Evolutionary conservation across 768 basidiomycete species (phyloP).

Genomic region (Hygrocybe punicea): DNA sequence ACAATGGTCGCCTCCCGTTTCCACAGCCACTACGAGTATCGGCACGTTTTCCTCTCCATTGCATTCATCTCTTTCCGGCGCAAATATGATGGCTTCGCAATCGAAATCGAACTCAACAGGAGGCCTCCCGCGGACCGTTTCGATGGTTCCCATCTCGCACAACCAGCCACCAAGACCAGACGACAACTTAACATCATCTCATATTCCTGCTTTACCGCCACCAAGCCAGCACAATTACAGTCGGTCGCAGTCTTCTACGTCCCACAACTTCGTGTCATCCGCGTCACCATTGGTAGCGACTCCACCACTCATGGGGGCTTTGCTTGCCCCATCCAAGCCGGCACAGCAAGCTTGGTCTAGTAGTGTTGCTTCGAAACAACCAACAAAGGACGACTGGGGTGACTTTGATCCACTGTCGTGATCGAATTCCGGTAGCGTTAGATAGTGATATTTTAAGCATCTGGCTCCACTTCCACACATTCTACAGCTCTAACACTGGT

Average conservation of each 20-base stretch:
- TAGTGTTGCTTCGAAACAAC: conserved; percentile 37
- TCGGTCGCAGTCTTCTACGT: conserved; percentile 14
- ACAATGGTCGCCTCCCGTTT: conserved; percentile 37
- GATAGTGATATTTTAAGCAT: conserved; percentile 11
- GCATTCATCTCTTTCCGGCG: background rate
- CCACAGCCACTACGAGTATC: conserved; percentile 17
- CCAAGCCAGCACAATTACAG: conserved; percentile 12
- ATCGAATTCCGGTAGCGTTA: background rate
- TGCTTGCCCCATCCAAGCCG: conserved; percentile 65
- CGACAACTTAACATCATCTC: conserved; percentile 25
- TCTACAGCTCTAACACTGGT: conserved; percentile 42
- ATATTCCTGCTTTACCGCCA: conserved; percentile 11
- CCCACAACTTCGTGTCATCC: conserved; percentile 7
- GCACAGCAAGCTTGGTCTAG: conserved; percentile 47
- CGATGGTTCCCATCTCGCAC: conserved; percentile 7
- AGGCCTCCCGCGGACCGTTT: background rate
- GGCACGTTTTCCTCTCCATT: background rate
- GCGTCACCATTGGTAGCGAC: conserved; percentile 20
- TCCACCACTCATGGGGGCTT: conserved; percentile 40
- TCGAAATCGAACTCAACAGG: background rate
- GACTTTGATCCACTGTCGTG: conserved; percentile 79
- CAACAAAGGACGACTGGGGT: conserved; percentile 68
- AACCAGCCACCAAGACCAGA: conserved; percentile 20
- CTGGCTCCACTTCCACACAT: conserved; percentile 47
- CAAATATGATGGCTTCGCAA: background rate